phyloP scores from a whole-genome alignment of 2,329 filamentous ascomycete species.

The Alternaria viburni region DNA sequence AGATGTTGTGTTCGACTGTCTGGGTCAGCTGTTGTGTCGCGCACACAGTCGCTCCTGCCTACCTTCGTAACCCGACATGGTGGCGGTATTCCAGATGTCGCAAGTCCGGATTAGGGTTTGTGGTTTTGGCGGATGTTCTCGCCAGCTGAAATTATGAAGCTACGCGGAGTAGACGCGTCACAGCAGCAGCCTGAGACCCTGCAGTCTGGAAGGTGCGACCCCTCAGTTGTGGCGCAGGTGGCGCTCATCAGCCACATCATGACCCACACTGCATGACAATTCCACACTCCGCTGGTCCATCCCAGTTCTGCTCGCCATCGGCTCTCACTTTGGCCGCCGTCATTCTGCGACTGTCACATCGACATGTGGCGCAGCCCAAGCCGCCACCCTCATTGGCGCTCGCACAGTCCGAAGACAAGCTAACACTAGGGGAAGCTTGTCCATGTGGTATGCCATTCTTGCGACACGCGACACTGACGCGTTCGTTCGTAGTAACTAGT shows the following conservation, averaged over 20 bases:
- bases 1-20: conserved; percentile 58
- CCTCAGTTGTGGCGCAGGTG: conserved; percentile 10
- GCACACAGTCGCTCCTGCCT: conserved; percentile 12
- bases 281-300: not conserved
- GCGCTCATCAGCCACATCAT: not conserved
- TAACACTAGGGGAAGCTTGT: not conserved
- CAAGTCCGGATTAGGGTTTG: conserved; percentile 15
- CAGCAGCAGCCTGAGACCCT: conserved; percentile 11
- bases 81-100: conserved; percentile 15
- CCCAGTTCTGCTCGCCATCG: not conserved
- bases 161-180: conserved; percentile 17
- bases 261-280: not conserved
- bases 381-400: not conserved
- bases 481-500: not conserved
- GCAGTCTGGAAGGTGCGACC: not conserved
- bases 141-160: conserved; percentile 16
- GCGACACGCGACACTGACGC: not conserved
- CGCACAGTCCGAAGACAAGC: not conserved
- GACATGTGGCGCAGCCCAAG: not conserved
- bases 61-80: conserved; percentile 58
- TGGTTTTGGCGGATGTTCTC: not conserved
- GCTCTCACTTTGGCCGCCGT: not conserved
- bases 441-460: not conserved
- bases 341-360: not conserved
- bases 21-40: conserved; percentile 22